phyloP scores from a whole-genome alignment of 768 basidiomycete species.

The Rhizopogon sp. region DNA sequence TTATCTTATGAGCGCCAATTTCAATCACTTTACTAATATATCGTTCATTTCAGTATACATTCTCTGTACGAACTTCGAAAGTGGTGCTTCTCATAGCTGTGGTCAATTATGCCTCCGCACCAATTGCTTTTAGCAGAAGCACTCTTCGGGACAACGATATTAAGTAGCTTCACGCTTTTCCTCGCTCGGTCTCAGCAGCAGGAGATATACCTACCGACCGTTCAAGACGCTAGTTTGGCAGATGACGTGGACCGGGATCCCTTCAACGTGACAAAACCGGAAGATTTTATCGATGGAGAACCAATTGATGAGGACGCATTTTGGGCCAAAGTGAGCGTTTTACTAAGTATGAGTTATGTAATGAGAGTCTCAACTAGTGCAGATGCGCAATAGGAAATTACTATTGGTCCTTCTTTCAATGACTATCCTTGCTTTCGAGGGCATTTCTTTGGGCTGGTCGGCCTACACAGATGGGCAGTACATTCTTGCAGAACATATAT shows the following conservation, averaged over 20 bases:
- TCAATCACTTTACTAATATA: too few species aligned
- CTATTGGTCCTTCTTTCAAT: slow-evolving; percentile 42
- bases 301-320: slow-evolving; percentile 59
- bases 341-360: background rate
- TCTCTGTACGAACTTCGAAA: background rate
- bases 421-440: slow-evolving; percentile 43
- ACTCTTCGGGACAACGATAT: slow-evolving; percentile 37
- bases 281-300: slow-evolving; percentile 64
- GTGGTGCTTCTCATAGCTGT: background rate
- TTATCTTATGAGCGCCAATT: too few species aligned
- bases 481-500: slow-evolving; percentile 22
- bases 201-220: slow-evolving; percentile 46
- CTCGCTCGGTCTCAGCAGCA: slow-evolving; percentile 38
- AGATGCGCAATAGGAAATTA: slow-evolving; percentile 39
- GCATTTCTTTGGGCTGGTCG: slow-evolving; percentile 50
- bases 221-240: slow-evolving; percentile 13
- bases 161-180: slow-evolving; percentile 41
- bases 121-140: slow-evolving; percentile 50
- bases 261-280: slow-evolving; percentile 68
- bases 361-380: background rate
- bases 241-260: slow-evolving; percentile 36
- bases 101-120: slow-evolving; percentile 47
- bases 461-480: slow-evolving; percentile 20
- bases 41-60: too few species aligned
- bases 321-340: slow-evolving; percentile 45